A percentile compares a stretch with the other conserved stretches of the same genome.
phyloP scores from a whole-genome alignment of 495 filamentous ascomycete genomes.

The Penicillium macrosclerotiorum region DNA sequence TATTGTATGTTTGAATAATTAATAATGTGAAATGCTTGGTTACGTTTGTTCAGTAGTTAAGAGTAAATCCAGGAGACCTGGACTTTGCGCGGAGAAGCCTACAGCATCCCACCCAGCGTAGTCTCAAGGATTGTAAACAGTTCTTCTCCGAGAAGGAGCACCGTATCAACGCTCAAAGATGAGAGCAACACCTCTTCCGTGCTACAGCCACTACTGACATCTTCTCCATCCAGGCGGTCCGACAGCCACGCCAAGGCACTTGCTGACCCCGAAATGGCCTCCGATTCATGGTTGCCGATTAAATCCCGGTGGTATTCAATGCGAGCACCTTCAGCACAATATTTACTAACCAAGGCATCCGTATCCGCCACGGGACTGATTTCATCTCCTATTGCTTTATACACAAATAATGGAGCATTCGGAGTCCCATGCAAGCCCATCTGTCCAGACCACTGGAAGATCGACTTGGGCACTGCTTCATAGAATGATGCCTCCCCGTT shows the following conservation, averaged over 20 bases:
- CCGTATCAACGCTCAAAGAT: constrained; percentile 5
- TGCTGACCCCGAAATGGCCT: constrained; percentile 5
- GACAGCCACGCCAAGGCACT: constrained; percentile 10
- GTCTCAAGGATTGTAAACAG: constrained; percentile 12
- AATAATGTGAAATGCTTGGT: no score
- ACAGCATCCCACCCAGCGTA: constrained; percentile 11
- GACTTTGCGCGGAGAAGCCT: no score
- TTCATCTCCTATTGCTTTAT: constrained; percentile 51
- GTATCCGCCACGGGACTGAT: constrained; percentile 39
- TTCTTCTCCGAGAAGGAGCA: constrained; percentile 6
- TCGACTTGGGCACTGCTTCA: constrained; percentile 6
- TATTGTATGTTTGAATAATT: no score
- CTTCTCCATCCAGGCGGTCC: constrained; percentile 7
- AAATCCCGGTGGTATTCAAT: constrained; percentile 14
- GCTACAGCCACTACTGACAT: constrained; percentile 8
- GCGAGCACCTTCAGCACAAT: constrained; percentile 24
- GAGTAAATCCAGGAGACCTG: no score
- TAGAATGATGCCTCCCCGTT: constrained; percentile 7
- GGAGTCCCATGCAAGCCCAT: constrained; percentile 31
- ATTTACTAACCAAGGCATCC: constrained; percentile 39
- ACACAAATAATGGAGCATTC: constrained; percentile 45
- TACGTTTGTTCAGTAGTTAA: no score
- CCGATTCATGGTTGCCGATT: constrained; percentile 9
- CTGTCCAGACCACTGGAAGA: constrained; percentile 13
- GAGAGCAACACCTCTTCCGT: constrained; percentile 12